Base-by-base conservation (phyloP, 1,139 yeast genomes). In the Debaryomyces singareniensis region DNA sequence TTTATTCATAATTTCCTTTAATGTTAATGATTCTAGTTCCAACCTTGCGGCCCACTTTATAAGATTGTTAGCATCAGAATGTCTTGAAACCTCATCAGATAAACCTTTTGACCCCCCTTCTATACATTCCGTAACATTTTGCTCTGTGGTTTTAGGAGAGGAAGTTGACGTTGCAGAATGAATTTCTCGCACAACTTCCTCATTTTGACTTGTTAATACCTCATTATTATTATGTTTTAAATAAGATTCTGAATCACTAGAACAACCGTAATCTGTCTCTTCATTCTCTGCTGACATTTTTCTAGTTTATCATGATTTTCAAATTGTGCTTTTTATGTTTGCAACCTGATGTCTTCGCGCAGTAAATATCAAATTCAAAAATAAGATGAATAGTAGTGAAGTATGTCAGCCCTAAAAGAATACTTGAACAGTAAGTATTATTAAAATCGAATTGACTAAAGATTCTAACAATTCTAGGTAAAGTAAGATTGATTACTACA, bases 401-500 rank as follows among this genome's bases (percentile, higher is more conserved):
- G 21, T 13, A 34, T 63, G 71, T 60, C 69, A 16, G 60, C 60
- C 26, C 51, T 64, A 20, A 60, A 58, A 31, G 55, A 50, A 28
- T 61, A 56, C 37, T 44, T 63, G 26, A 51, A 55, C 34, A 60
- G 71, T 64, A 62, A 39, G 71, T 62, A 37, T n/a, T 12, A 16
- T 23, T 2, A 7, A 16, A 5, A 24, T 20, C 15, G 20, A 16
- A 23, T 13, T 24, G 5, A 14, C 20, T 22, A 15, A 13, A 28
- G 6, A 27, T 51, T 57, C 65, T 61, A 58, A 59, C 67, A 13
- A 14, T 20, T 20, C 3, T 5, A 11, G 69, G 71, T 39, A 63
- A 64, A 41, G 89, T 87, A 9, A 70, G 82, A 33, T 72, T 87
- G 9, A 67, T 89, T 32, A 81, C 95, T n/a, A 74, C 93, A 2